phyloP scores from a whole-genome alignment of 2,329 filamentous ascomycete species.

The Monosporascus sp. region DNA sequence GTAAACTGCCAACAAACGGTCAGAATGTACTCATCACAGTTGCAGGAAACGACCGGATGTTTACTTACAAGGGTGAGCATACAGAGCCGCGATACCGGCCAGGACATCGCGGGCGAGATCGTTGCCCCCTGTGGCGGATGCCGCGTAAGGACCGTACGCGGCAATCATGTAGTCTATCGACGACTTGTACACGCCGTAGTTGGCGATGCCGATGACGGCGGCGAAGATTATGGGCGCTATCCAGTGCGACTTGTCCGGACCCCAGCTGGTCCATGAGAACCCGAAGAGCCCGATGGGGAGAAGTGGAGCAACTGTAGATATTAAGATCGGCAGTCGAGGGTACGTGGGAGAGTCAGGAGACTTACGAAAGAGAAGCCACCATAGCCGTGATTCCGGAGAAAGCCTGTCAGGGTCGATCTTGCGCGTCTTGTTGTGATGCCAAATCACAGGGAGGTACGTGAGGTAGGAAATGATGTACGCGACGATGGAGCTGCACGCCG shows the following conservation, averaged over 20 bases:
- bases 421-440: conserved; percentile 46
- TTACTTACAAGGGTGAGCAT: too few relatives aligned
- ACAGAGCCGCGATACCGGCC: conserved; percentile 48
- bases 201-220: conserved; percentile 65
- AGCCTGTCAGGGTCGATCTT: conserved; percentile 41
- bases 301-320: conserved; percentile 37
- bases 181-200: conserved; percentile 70
- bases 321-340: too few relatives aligned
- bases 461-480: conserved; percentile 61
- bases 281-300: conserved; percentile 64
- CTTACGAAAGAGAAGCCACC: too few relatives aligned
- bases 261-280: conserved; percentile 62
- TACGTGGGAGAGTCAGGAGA: conserved; percentile 60
- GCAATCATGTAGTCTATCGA: conserved; percentile 76
- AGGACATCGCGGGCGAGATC: conserved; percentile 70
- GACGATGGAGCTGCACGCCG: conserved; percentile 53
- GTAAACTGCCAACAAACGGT: too few relatives aligned
- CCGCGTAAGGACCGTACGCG: conserved; percentile 67
- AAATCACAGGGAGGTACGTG: conserved; percentile 53
- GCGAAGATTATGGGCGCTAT: conserved; percentile 62
- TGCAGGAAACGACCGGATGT: too few relatives aligned
- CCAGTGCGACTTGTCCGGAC: conserved; percentile 58
- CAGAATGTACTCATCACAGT: too few relatives aligned
- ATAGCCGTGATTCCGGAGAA: too few relatives aligned
- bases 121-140: conserved; percentile 71